Conservation (phyloP, 768 basidiomycete species). For the Amanita exitialis region DNA sequence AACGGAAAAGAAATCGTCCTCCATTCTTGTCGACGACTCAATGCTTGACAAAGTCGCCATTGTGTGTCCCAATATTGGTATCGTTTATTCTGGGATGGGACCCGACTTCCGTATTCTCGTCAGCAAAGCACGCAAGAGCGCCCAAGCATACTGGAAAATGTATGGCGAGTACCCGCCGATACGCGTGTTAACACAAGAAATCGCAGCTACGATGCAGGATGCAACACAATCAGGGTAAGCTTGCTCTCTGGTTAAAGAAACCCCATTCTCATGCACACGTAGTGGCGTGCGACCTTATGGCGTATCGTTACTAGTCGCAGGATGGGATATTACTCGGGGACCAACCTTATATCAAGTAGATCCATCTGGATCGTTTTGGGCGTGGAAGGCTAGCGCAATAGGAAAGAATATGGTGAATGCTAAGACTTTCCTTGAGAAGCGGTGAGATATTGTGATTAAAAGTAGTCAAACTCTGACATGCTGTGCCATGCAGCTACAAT, state of each 20-base stretch:
- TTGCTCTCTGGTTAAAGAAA: constrained; percentile 7
- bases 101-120: constrained; percentile 96
- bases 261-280: constrained; percentile 15
- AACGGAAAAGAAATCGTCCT: constrained; percentile 98
- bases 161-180: constrained; percentile 98
- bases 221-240: constrained; percentile 96
- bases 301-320: constrained; percentile 92
- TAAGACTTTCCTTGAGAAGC: constrained; percentile 98
- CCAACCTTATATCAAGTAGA: constrained; percentile 98
- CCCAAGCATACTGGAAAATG: constrained; percentile 99
- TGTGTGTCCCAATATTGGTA: constrained; percentile 97
- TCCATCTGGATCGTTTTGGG: constrained; percentile 98
- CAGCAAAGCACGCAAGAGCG: constrained; percentile 91
- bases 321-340: constrained; percentile 92
- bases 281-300: constrained; percentile 99
- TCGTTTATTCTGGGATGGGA: constrained; percentile 99
- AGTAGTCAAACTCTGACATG: constrained; percentile 14
- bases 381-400: constrained; percentile 99
- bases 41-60: constrained; percentile 97
- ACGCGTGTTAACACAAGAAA: constrained; percentile 91
- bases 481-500: constrained; percentile 65
- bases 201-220: constrained; percentile 97
- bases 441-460: constrained; percentile 41
- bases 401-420: constrained; percentile 99
- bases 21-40: constrained; percentile 94